phyloP scores from a whole-genome alignment of 2,329 filamentous ascomycete genomes.

The Aspergillus intermedius region DNA sequence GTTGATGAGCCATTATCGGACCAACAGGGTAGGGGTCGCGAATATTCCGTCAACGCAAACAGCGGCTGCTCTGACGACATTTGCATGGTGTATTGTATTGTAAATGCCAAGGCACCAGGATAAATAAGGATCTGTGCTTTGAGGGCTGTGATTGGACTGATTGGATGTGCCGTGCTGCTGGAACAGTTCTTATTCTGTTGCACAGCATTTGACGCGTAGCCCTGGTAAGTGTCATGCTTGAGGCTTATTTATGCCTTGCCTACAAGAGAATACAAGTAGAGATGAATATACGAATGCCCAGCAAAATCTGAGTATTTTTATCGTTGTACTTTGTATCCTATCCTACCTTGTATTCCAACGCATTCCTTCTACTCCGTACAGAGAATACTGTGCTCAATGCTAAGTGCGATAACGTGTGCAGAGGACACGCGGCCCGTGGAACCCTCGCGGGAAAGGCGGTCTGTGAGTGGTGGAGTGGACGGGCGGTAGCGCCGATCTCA shows the following conservation, averaged over 20 bases:
- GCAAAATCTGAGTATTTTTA: too few relatives aligned
- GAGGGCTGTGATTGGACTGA: too few relatives aligned
- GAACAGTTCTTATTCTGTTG: neutral
- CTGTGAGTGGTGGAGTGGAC: conserved; percentile 8
- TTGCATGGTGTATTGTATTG: neutral
- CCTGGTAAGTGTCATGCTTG: too few relatives aligned
- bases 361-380: neutral
- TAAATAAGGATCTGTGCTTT: neutral
- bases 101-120: neutral
- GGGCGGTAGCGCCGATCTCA: conserved; percentile 5
- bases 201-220: too few relatives aligned
- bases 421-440: conserved; percentile 22
- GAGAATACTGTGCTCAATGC: neutral
- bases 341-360: neutral
- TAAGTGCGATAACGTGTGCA: neutral
- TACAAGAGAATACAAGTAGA: too few relatives aligned
- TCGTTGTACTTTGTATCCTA: too few relatives aligned
- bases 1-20: neutral
- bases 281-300: too few relatives aligned
- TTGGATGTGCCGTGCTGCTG: neutral
- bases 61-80: neutral
- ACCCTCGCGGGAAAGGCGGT: neutral
- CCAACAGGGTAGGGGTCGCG: neutral
- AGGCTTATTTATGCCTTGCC: neutral
- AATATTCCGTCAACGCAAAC: neutral